phyloP scores from a whole-genome alignment of 1,139 yeast species.

The Pichiaceae sp. region DNA sequence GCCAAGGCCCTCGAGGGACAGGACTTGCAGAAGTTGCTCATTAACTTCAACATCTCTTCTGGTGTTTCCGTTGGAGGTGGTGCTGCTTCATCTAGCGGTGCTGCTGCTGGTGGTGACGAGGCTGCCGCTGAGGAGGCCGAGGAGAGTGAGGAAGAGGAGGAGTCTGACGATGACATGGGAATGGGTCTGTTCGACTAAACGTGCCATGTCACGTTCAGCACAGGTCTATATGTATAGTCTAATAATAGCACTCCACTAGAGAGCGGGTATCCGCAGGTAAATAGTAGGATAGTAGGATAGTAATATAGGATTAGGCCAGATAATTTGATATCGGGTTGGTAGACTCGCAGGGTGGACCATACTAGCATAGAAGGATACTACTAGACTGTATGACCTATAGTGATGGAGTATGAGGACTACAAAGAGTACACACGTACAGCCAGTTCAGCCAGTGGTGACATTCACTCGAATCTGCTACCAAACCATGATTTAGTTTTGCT shows the following conservation, averaged over 20 bases:
- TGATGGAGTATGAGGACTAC: too few species aligned
- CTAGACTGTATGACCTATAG: too few species aligned
- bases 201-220: slow-evolving; percentile 4
- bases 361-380: too few species aligned
- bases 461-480: too few species aligned
- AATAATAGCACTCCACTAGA: not conserved
- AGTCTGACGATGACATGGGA: slow-evolving; percentile 31
- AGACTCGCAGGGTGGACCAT: too few species aligned
- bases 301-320: too few species aligned
- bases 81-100: slow-evolving; percentile 49
- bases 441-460: too few species aligned
- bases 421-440: too few species aligned
- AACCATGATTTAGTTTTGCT: too few species aligned
- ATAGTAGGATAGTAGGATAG: too few species aligned
- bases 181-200: slow-evolving; percentile 79
- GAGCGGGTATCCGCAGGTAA: too few species aligned
- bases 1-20: slow-evolving; percentile 76
- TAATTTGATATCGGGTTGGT: too few species aligned
- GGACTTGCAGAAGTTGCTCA: slow-evolving; percentile 68
- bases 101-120: slow-evolving; percentile 47
- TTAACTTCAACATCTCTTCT: slow-evolving; percentile 71
- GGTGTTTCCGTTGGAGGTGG: slow-evolving; percentile 55
- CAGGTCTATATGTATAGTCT: not conserved
- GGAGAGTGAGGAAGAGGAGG: slow-evolving; percentile 56
- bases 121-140: slow-evolving; percentile 53